Percentiles rank a stretch among this genome's conserved stretches.
phyloP scores from a whole-genome alignment of 2,329 filamentous ascomycete genomes.

The Ophiostoma novo-ulmi region DNA sequence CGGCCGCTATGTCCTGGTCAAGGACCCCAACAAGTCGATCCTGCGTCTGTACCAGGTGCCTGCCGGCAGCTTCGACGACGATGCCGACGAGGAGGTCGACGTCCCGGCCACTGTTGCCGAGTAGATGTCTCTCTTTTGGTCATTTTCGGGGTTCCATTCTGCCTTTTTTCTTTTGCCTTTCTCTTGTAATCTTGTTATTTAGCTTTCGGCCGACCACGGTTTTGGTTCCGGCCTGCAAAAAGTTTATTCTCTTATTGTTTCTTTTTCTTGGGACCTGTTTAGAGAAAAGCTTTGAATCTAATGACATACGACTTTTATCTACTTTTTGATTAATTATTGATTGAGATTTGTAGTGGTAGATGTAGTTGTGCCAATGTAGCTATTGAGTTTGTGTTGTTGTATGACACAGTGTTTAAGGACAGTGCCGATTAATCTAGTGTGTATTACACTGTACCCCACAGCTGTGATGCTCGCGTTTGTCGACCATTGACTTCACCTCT shows the following conservation, averaged over 20 bases:
- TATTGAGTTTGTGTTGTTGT: too few species aligned
- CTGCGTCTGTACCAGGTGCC: constrained; percentile 91
- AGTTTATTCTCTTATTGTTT: constrained; percentile 15
- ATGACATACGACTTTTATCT: neutral
- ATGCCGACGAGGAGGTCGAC: constrained; percentile 48
- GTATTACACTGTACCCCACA: neutral
- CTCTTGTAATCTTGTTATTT: neutral
- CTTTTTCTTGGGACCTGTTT: neutral
- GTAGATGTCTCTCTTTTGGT: constrained; percentile 24
- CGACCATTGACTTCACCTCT: neutral
- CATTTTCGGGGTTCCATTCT: neutral
- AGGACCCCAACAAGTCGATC: constrained; percentile 96
- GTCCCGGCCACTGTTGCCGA: constrained; percentile 26
- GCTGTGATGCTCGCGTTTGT: neutral
- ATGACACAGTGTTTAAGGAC: constrained; percentile 6
- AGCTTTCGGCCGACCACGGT: constrained; percentile 2
- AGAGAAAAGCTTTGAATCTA: constrained; percentile 5
- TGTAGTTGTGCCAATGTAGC: neutral
- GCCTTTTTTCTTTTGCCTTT: neutral
- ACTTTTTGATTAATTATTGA: neutral
- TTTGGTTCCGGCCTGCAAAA: constrained; percentile 15
- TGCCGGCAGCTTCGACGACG: constrained; percentile 81
- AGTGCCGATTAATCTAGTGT: neutral
- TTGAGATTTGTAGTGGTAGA: neutral
- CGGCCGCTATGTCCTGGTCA: constrained; percentile 74